Conservation (phyloP, 805 yeast species). For the Priceomyces haplophilus region DNA sequence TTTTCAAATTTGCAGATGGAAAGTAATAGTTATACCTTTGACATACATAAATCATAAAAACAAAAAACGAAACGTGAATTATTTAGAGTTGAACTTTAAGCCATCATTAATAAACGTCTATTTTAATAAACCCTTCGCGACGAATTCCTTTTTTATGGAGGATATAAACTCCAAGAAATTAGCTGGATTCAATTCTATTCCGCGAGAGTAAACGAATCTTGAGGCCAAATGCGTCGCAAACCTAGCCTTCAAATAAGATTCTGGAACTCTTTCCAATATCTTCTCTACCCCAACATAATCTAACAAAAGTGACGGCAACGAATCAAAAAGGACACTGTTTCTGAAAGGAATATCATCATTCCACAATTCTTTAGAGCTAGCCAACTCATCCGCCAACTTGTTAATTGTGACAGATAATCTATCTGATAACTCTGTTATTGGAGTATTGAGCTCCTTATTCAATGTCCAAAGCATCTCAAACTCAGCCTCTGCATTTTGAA, state of each 20-base stretch:
- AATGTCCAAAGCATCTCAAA: conserved; percentile 85
- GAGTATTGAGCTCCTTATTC: conserved; percentile 58
- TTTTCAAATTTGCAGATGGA: no score
- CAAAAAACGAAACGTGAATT: background rate
- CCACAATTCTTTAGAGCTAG: conserved; percentile 80
- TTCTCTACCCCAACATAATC: conserved; percentile 62
- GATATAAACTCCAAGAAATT: conserved; percentile 69
- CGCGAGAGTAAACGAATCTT: conserved; percentile 77
- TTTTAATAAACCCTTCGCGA: conserved; percentile 28
- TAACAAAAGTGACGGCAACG: conserved; percentile 73
- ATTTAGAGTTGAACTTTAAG: background rate
- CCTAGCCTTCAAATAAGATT: conserved; percentile 79
- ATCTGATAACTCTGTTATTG: conserved; percentile 74
- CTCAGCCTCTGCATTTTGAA: conserved; percentile 76
- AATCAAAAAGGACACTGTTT: conserved; percentile 68
- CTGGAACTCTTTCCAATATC: conserved; percentile 78
- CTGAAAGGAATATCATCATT: conserved; percentile 73
- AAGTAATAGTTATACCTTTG: no score
- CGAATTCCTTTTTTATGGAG: conserved; percentile 48
- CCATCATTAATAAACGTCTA: background rate
- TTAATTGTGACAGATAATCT: conserved; percentile 79
- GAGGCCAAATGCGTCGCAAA: conserved; percentile 86
- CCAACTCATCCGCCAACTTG: conserved; percentile 79
- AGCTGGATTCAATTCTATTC: conserved; percentile 78
- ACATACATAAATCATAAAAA: background rate